A percentile compares a stretch with the other conserved stretches of the same genome.
These are phyloP conservation scores for Fusarium sp. DNA, from an alignment of 2,329 filamentous ascomycete genomes.

Conservation along the genomic window DNA sequence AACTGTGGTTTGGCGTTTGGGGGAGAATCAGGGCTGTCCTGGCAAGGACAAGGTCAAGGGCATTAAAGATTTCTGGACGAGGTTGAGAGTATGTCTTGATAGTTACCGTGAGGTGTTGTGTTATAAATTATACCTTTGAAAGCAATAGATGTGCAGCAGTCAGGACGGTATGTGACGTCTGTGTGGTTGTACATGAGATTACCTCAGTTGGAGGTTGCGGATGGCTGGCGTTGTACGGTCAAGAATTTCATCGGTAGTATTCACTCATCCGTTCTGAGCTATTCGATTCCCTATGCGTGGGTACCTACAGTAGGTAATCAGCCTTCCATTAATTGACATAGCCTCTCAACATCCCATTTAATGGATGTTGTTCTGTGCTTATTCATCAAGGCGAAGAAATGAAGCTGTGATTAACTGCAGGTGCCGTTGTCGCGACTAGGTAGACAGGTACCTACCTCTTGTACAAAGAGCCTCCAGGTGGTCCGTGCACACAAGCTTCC, in stretches of 20 bases:
- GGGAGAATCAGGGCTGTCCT: constrained; percentile 28
- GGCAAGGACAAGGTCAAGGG: constrained; percentile 29
- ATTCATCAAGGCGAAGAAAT: too few relatives aligned
- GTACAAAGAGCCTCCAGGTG: constrained; percentile 16
- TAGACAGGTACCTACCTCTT: not conserved
- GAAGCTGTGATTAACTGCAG: too few relatives aligned
- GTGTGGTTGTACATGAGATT: constrained; percentile 8
- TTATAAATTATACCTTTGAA: constrained; percentile 12
- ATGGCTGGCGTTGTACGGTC: not conserved
- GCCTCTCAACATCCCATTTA: too few relatives aligned
- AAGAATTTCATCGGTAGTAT: not conserved
- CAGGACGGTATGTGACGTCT: constrained; percentile 6
- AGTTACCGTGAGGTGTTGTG: constrained; percentile 6
- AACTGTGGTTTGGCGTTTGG: constrained; percentile 35
- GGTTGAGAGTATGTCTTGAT: constrained; percentile 17
- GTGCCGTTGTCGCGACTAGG: not conserved
- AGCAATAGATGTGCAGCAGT: not conserved
- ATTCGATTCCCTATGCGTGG: not conserved
- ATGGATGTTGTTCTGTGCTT: too few relatives aligned
- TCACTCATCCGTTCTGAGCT: not conserved
- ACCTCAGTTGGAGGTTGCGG: not conserved
- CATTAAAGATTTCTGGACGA: constrained; percentile 12
- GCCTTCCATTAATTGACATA: too few relatives aligned
- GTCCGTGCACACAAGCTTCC: constrained; percentile 37
- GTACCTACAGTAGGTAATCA: too few relatives aligned